phyloP scores from a whole-genome alignment of 2,329 filamentous ascomycete genomes.

The Pyrenophora tritici-repentis region DNA sequence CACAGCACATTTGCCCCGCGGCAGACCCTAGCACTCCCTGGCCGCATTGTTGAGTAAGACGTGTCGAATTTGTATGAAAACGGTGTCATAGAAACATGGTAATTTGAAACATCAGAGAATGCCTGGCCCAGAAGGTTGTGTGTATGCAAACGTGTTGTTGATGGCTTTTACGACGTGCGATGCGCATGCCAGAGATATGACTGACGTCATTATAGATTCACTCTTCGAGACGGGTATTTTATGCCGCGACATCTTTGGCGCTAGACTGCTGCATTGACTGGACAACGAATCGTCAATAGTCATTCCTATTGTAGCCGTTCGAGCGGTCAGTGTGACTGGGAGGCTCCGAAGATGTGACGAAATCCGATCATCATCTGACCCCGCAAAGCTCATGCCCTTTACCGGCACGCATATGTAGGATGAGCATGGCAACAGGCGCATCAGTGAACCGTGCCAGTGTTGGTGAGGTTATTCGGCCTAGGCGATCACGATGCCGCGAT shows the following conservation, averaged over 20 bases:
- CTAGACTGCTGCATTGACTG: constrained; percentile 1
- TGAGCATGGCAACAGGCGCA: neutral
- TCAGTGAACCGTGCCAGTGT: neutral
- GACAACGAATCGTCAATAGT: neutral
- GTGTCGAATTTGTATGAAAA: neutral
- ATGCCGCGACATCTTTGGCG: constrained; percentile 1
- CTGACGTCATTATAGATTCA: constrained; percentile 12
- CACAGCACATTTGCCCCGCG: constrained; percentile 1
- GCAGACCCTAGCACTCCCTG: neutral
- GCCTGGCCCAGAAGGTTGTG: constrained; percentile 2
- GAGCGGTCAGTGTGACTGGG: neutral
- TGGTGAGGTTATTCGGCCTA: constrained; percentile 4
- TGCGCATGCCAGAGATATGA: constrained; percentile 3
- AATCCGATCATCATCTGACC: constrained; percentile 6
- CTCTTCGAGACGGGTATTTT: neutral
- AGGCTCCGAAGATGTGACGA: constrained; percentile 4
- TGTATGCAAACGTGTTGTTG: neutral
- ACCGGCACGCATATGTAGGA: neutral
- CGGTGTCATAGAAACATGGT: neutral
- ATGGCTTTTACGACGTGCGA: neutral
- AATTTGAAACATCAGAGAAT: constrained; percentile 4
- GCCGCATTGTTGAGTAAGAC: constrained; percentile 2
- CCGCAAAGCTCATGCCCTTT: constrained; percentile 2
- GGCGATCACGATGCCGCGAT: constrained; percentile 8
- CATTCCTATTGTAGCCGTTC: constrained; percentile 5